A percentile compares a stretch with the other conserved stretches of the same genome.
These are phyloP conservation scores for Talaromyces borbonicus DNA, from an alignment of 495 filamentous ascomycete genomes.

Conservation along the genomic window DNA sequence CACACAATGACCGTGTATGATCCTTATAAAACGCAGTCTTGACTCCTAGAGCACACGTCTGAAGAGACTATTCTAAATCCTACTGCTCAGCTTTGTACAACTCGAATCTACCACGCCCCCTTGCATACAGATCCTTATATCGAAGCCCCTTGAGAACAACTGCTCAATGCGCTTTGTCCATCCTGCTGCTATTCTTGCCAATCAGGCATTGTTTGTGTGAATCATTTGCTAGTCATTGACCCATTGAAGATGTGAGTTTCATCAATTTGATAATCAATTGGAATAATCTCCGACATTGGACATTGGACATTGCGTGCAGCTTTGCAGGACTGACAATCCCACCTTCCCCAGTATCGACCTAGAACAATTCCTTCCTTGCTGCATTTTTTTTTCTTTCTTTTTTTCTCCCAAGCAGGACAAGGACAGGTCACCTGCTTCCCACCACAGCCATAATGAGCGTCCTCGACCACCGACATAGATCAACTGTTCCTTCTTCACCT, in stretches of 20 bases:
- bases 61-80: too few species aligned
- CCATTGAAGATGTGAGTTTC: too few species aligned
- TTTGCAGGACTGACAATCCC: too few species aligned
- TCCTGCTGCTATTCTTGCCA: conserved; percentile 1
- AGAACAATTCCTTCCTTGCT: too few species aligned
- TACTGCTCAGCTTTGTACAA: too few species aligned
- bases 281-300: conserved; percentile 3
- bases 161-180: background rate
- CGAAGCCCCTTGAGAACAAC: background rate
- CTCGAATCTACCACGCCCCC: conserved; percentile 1
- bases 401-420: background rate
- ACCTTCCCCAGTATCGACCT: conserved; percentile 2
- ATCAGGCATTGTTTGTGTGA: conserved; percentile 2
- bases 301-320: too few species aligned
- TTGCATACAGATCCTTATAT: conserved; percentile 3
- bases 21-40: too few species aligned
- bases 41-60: too few species aligned
- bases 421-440: background rate
- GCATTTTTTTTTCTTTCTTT: background rate
- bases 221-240: background rate
- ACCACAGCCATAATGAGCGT: conserved; percentile 2
- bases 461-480: conserved; percentile 1
- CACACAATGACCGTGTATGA: too few species aligned
- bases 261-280: too few species aligned
- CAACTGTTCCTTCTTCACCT: background rate